Evolutionary conservation across 768 basidiomycete genomes (phyloP), one percentile per base, ranked within the genome.

Genomic region (Agrocybe chaxingu): DNA sequence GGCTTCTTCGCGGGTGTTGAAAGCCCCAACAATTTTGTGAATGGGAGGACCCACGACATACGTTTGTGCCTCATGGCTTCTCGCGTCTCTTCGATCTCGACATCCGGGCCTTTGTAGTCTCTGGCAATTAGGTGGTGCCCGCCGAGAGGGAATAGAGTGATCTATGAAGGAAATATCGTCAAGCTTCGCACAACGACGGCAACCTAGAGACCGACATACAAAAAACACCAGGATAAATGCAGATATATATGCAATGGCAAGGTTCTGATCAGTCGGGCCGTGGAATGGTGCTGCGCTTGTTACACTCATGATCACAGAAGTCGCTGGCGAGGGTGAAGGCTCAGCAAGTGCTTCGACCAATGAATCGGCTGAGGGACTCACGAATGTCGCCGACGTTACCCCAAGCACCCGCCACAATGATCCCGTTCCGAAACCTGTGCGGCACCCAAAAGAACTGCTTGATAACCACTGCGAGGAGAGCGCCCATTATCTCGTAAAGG

Each of bases 381-480:
- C 86, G 84, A 31, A 89, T 78, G 59, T 87, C 88, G 7, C 82
- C 85, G 39, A 77, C 77, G 57, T 89, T 89, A 7, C 72, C 77
- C 80, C 81, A 89, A 3, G 77, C 80, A 35, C 86, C 87, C 0
- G 87, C 85, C 3, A 80, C 78, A 0, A 89, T 58, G 18, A 90
- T 73, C 0, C 87, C 89, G 57, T 82, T 80, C 42, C 87, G 72
- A 60, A 90, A 89, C 24, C 85, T 76, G 59, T 87, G 84, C 1
- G 89, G 89, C 2, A 90, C 86, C 81, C 87, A 89, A 58, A 85
- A 89, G 44, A 85, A 57, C 53, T 79, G 77, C 43, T 78, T 78
- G 47, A 81, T 66, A n/a, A 77, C 42, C 70, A 74, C 82, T 0
- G 81, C 80, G 18, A 84, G 70, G 6, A 63, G 33, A 7, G 81